Percentiles rank a stretch among this genome's conserved stretches.
phyloP scores from a whole-genome alignment of 176 grass and related monocot species.

The Chloris gayana region DNA sequence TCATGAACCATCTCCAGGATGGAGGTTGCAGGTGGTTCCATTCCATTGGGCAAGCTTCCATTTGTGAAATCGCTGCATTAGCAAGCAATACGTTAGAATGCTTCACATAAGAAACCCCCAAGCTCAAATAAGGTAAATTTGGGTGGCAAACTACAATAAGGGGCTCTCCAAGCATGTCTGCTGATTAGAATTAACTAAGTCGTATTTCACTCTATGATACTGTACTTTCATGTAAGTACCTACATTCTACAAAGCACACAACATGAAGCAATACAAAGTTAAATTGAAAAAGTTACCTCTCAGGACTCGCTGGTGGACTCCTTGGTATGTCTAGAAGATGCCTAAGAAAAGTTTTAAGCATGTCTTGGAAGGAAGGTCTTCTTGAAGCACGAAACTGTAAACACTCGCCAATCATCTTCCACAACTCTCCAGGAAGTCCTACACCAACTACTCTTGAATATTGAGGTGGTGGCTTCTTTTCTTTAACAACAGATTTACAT shows the following conservation, averaged over 20 bases:
- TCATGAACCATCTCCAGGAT: constrained; percentile 71
- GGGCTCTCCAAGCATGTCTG: background rate
- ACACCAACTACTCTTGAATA: constrained; percentile 98
- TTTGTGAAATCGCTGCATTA: constrained; percentile 71
- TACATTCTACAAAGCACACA: constrained; percentile 34
- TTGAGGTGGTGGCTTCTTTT: constrained; percentile 85
- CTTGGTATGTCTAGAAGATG: constrained; percentile 96
- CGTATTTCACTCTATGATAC: constrained; percentile 10
- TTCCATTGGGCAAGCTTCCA: constrained; percentile 57
- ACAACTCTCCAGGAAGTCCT: constrained; percentile 93
- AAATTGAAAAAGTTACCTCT: constrained; percentile 65
- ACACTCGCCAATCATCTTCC: constrained; percentile 99
- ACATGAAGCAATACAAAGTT: constrained; percentile 28
- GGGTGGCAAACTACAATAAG: constrained; percentile 27
- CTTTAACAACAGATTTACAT: constrained; percentile 81
- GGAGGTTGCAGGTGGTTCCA: constrained; percentile 63
- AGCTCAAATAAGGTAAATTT: constrained; percentile 19
- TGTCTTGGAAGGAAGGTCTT: constrained; percentile 92
- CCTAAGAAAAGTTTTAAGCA: constrained; percentile 92
- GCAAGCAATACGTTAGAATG: constrained; percentile 41
- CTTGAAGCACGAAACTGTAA: constrained; percentile 79
- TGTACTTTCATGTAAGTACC: constrained; percentile 23
- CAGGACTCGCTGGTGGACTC: constrained; percentile 86
- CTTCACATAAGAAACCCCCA: constrained; percentile 6
- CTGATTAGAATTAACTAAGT: background rate